Evolutionary conservation across 495 filamentous ascomycete genomes (phyloP), one percentile per base, ranked within the genome.

Genomic region (Chaetomium cochliodes): DNA sequence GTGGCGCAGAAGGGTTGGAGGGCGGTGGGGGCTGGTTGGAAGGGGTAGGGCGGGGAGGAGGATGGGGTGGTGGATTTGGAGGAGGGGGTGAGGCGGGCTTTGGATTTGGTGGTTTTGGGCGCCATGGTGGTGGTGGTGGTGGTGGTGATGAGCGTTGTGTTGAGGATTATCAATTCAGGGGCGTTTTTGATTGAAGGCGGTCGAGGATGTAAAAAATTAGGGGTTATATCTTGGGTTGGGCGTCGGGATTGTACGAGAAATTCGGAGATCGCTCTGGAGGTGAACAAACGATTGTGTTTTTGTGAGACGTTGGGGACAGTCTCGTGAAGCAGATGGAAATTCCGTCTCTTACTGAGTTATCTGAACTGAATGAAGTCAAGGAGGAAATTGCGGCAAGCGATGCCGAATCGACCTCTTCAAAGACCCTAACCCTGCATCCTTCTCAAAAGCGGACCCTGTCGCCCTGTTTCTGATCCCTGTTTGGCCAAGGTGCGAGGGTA

Each of bases 1-100:
- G 79, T 83, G 44, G 80, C 65, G 71, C 87, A 79, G 75, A 93
- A 85, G 22, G 87, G 83, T 16, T 80, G 60, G 46, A 93, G 82
- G 23, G 76, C 71, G 25, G 80, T 60, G 4, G 90, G 85, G 0
- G 85, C 85, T 64, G 76, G 76, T 52, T 78, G 79, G 80, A 92
- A 93, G 7, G 90, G 91, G 28, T 68, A 64, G 9, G 68, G 72
- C 26, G 62, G 42, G 80, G 72, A 3, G 86, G 84, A n/a, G 73
- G 68, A 67, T 53, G 57, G 51, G 73, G 61, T 39, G 41, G 57
- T n/a, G 59, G 57, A 11, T 60, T 60, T 53, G 52, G 42, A 0
- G 22, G 62, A 52, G 53, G 28, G 23, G 22, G 58, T 25, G 33
- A 62, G 65, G 65, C 60, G 65, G 47, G 56, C 15, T 50, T 66